Evolutionary conservation across 441 rosid species (phyloP).

Genomic region (Kokia cookei): DNA sequence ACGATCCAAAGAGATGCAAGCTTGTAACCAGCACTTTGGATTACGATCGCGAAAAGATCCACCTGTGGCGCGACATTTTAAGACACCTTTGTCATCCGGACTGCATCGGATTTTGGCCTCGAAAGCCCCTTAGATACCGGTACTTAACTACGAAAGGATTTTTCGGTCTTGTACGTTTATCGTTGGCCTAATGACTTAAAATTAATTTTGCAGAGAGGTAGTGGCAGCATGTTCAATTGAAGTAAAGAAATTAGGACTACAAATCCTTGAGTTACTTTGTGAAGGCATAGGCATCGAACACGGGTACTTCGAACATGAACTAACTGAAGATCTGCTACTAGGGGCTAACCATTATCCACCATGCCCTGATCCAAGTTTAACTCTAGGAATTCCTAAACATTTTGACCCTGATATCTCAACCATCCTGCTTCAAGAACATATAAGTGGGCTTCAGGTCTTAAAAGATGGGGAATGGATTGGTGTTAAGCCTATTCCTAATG

Average conservation of each 20-base stretch:
- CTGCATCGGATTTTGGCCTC: slow-evolving; percentile 26
- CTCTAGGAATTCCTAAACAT: slow-evolving; percentile 22
- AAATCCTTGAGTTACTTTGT: slow-evolving; percentile 19
- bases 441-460: slow-evolving; percentile 29
- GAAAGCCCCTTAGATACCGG: slow-evolving; percentile 28
- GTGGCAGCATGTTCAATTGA: slow-evolving; percentile 20
- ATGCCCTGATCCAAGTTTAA: slow-evolving; percentile 30
- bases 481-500: slow-evolving; percentile 23
- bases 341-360: slow-evolving; percentile 20
- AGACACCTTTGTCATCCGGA: slow-evolving; percentile 35
- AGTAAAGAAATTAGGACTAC: slow-evolving; percentile 21
- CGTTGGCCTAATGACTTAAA: not conserved
- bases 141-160: not conserved
- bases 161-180: not conserved
- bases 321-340: not conserved
- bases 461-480: slow-evolving; percentile 31
- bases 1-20: slow-evolving; percentile 15
- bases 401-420: slow-evolving; percentile 19
- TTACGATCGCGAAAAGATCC: slow-evolving; percentile 13
- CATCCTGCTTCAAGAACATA: slow-evolving; percentile 24
- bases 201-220: slow-evolving; percentile 17
- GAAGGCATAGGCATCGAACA: slow-evolving; percentile 25
- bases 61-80: slow-evolving; percentile 28
- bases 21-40: slow-evolving; percentile 6
- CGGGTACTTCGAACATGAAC: slow-evolving; percentile 11